Base-by-base conservation (phyloP, 805 yeast genomes). In the Starmerella sirachaensis region DNA sequence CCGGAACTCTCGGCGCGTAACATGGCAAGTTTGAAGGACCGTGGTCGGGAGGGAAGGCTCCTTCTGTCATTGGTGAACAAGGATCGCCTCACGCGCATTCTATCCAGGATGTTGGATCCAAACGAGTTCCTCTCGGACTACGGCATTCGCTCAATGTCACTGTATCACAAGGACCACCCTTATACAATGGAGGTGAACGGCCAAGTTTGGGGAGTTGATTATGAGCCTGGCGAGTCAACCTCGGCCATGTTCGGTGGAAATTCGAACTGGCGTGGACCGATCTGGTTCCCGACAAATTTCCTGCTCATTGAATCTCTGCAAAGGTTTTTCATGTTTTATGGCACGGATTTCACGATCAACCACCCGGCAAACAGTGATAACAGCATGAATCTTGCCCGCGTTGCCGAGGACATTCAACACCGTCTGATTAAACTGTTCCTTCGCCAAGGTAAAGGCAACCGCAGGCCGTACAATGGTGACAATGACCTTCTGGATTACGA, bases 251-350 rank as follows among this genome's bases (percentile, higher is more conserved):
- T 85, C 68, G 96, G 96, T 35, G 96, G 96, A 42, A 85, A 85
- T 58, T 84, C 94, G 17, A 85, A 85, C 60, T 85, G 96, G 96
- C 70, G 96, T 58, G 96, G 96, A 2, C 95, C 96, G 12, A 84
- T 85, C 49, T 85, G 96, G 96, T 84, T 85, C 67, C 94, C 96
- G 16, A 82, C 82, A 10, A 85, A 79, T 53, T 85, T 85, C 58
- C 63, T 85, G 44, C 63, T 85, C 27, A 82, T 85, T 41, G 96
- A 85, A 62, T 74, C 94, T 0, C 64, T 85, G 50, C 91, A 85
- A 60, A 68, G 94, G 51, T 83, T 83, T 58, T 83, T 77, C 58
- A 64, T 85, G 53, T 85, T 84, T 64, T 85, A 84, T 57, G 96
- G 96, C 10, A 75, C 86, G 19, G 77, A 70, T 36, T 70, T 85